Conservation (phyloP, 495 filamentous ascomycete genomes). For the Talaromyces stipitatus region DNA sequence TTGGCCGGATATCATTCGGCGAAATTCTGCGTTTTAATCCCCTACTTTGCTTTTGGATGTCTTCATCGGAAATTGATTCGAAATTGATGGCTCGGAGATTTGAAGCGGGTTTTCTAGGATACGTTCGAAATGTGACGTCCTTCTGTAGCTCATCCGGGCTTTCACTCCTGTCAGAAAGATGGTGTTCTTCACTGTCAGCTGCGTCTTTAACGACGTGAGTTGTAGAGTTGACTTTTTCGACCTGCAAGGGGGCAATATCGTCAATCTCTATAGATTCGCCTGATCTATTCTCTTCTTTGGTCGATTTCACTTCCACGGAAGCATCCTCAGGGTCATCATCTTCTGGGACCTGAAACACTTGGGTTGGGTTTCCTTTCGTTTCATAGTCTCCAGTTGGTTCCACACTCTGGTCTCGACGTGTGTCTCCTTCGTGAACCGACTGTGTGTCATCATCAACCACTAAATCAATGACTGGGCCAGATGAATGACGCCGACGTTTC, state of each 20-base stretch:
- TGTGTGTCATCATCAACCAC: constrained; percentile 8
- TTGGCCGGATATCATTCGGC: constrained; percentile 26
- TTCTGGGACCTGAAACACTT: not conserved
- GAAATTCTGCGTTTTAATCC: constrained; percentile 7
- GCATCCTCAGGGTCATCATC: not conserved
- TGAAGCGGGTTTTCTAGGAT: constrained; percentile 10
- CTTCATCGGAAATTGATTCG: not conserved
- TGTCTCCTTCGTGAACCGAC: not conserved
- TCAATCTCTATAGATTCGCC: not conserved
- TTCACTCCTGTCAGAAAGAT: constrained; percentile 16
- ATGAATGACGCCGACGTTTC: constrained; percentile 25
- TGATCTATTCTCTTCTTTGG: not conserved
- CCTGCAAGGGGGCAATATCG: not conserved
- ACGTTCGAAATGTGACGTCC: constrained; percentile 22
- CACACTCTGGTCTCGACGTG: constrained; percentile 3
- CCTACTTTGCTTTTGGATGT: not conserved
- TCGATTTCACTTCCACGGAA: not conserved
- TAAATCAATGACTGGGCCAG: constrained; percentile 11
- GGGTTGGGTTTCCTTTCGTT: not conserved
- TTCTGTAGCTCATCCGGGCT: constrained; percentile 41
- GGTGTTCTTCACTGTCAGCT: not conserved
- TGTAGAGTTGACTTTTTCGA: not conserved
- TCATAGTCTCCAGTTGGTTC: constrained; percentile 14
- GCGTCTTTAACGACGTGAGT: not conserved
- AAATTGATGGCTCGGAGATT: constrained; percentile 1